These are phyloP conservation scores for Hansenula lynferdii DNA, from an alignment of 1,139 yeast genomes.

Conservation along the genomic window DNA sequence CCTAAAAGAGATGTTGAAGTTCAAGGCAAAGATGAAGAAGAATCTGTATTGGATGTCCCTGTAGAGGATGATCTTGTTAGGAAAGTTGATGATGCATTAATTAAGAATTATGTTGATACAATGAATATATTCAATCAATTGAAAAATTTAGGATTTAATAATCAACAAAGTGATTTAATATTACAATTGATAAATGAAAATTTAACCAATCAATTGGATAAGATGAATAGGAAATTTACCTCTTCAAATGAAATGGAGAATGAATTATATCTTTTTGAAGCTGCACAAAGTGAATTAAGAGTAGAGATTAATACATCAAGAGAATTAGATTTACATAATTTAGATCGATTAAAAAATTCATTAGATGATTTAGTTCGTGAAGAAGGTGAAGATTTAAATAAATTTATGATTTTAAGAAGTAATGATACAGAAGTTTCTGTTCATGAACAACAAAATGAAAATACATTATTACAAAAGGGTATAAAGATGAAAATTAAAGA, in stretches of 20 bases:
- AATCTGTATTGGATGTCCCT: neutral
- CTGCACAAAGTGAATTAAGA: slow-evolving; percentile 84
- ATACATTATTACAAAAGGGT: slow-evolving; percentile 69
- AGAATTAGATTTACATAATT: slow-evolving; percentile 64
- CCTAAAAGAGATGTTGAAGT: too few species aligned
- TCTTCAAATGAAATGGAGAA: slow-evolving; percentile 75
- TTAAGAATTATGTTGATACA: slow-evolving; percentile 27
- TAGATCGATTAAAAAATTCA: slow-evolving; percentile 61
- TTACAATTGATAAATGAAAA: slow-evolving; percentile 45
- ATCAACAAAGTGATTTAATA: slow-evolving; percentile 48
- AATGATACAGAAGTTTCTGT: slow-evolving; percentile 82
- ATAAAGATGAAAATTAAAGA: slow-evolving; percentile 75
- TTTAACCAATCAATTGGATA: slow-evolving; percentile 49
- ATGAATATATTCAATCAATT: slow-evolving; percentile 24
- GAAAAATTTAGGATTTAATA: slow-evolving; percentile 37
- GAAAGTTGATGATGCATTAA: slow-evolving; percentile 1
- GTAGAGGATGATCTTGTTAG: neutral
- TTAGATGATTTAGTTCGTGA: slow-evolving; percentile 69
- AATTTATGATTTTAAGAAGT: slow-evolving; percentile 52
- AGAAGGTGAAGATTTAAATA: slow-evolving; percentile 74
- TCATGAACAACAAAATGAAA: slow-evolving; percentile 83
- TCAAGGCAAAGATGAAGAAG: too few species aligned
- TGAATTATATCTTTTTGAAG: slow-evolving; percentile 83
- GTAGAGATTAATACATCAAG: slow-evolving; percentile 76
- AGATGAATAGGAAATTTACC: slow-evolving; percentile 53